Evolutionary conservation across 2,329 filamentous ascomycete genomes (phyloP).

Genomic region (Cercospora berteroae): DNA sequence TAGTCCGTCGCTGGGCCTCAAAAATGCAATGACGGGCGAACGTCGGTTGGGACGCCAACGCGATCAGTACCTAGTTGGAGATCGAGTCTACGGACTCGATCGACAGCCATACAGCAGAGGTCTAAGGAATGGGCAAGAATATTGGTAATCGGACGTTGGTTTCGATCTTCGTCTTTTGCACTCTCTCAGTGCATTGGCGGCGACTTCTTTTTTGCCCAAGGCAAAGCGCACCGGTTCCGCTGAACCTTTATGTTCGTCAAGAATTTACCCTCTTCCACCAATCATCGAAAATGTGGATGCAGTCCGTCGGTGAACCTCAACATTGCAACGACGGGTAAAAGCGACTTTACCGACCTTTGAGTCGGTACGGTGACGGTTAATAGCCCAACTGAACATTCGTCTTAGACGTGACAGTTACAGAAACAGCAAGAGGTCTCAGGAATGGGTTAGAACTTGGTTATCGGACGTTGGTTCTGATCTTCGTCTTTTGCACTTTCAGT

Average conservation of each 20-base stretch:
- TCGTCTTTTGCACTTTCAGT: neutral
- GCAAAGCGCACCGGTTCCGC: neutral
- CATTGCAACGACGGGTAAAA: neutral
- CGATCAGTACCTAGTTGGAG: too few species aligned
- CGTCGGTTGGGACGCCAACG: too few species aligned
- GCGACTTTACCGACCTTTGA: neutral
- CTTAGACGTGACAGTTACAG: neutral
- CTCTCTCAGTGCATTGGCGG: neutral
- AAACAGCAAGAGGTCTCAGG: neutral
- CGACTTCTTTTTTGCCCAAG: neutral
- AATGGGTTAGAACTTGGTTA: neutral
- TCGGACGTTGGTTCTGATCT: neutral
- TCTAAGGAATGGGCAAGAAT: neutral
- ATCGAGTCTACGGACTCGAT: neutral
- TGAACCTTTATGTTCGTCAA: neutral
- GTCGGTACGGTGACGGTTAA: neutral
- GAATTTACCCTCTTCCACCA: neutral
- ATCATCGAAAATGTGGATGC: neutral
- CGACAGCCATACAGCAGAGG: neutral
- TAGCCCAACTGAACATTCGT: neutral
- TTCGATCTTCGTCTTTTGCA: neutral
- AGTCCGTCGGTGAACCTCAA: neutral
- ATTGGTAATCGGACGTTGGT: neutral
- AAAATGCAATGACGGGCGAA: neutral
- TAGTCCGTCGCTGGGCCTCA: neutral